A percentile compares a stretch with the other conserved stretches of the same genome.
phyloP scores from a whole-genome alignment of 73 alveolate genomes.

The Paramecium octaurelia region DNA sequence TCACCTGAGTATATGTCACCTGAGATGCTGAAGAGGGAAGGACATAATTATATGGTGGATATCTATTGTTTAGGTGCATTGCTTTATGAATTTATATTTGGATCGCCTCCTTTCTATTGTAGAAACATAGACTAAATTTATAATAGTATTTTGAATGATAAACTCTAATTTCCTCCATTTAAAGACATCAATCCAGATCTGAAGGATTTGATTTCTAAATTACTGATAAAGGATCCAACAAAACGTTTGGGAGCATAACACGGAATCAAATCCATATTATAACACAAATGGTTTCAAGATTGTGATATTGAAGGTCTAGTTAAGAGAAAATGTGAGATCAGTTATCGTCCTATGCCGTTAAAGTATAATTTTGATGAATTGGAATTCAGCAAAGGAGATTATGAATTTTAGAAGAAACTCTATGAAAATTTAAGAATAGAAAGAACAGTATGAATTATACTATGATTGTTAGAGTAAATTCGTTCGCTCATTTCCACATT shows the following conservation, averaged over 20 bases:
- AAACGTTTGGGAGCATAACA: slow-evolving; percentile 68
- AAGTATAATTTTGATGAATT: slow-evolving; percentile 23
- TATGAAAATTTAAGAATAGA: not conserved
- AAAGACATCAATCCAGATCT: slow-evolving; percentile 40
- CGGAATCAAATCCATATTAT: slow-evolving; percentile 72
- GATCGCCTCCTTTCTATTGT: slow-evolving; percentile 81
- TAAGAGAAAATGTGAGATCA: not conserved
- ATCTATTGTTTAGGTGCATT: slow-evolving; percentile 83
- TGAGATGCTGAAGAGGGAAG: slow-evolving; percentile 82
- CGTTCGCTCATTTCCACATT: not conserved
- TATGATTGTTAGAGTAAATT: not conserved
- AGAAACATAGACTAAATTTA: slow-evolving; percentile 71
- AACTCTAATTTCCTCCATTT: slow-evolving; percentile 46
- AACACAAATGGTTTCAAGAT: slow-evolving; percentile 85
- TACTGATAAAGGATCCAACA: slow-evolving; percentile 77
- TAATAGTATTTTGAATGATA: slow-evolving; percentile 58
- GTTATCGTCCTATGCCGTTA: not conserved
- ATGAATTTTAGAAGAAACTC: not conserved
- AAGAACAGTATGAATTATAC: not conserved
- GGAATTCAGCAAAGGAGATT: slow-evolving; percentile 46
- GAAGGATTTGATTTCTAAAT: slow-evolving; percentile 67
- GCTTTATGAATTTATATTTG: slow-evolving; percentile 87
- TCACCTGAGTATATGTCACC: slow-evolving; percentile 95
- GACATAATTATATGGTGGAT: slow-evolving; percentile 78
- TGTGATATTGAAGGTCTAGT: slow-evolving; percentile 71